Evolutionary conservation across 2,329 filamentous ascomycete species (phyloP), one percentile per base, ranked within the genome.

Genomic region (Thyridium curvatum): DNA sequence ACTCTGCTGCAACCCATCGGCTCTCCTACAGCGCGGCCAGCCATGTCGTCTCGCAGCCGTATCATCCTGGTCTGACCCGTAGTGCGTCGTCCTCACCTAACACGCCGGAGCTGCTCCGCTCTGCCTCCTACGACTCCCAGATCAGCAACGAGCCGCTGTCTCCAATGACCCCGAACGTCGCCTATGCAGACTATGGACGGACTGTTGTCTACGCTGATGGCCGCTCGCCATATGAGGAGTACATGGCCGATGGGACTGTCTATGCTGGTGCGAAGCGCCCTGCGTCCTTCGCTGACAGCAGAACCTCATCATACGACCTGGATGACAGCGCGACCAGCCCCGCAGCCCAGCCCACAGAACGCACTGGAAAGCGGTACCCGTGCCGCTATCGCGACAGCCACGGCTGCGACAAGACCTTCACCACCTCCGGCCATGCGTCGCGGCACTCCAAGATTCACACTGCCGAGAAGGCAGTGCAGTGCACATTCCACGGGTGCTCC

Each of bases 391-490:
- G 80, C 28, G 82, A 87, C 46, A 74, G 72, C 37, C 82, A 79
- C 50, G 75, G 78, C 31, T 91, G 86, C 65, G 77, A 76, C 52
- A 86, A 88, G 66, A 86, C 79, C 10, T 91, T 91, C 57, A 90
- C 86, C 42, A 91, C 86, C 3, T 90, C 86, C 0, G 86, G 86
- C 32, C 86, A 91, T 52, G 84, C 86, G n/a, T 87, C 86, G 32
- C 80, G 86, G 31, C 86, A 91, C 58, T 85, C 84, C 43, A 89
- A 89, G 61, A 89, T 88, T 53, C 86, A 91, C 66, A 87, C 83
- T 2, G 83, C 83, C 35, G 84, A 87, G 61, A 90, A 90, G 65
- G 80, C 80, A 12, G 82, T 87, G 16, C 76, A 71, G 30, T 82
- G 78, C 62, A 72, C 79, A 26, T 85, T 74, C 52, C 65, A 71